Base-by-base conservation (phyloP, 2,329 filamentous ascomycete species). In the Neoarthrinium moseri region DNA sequence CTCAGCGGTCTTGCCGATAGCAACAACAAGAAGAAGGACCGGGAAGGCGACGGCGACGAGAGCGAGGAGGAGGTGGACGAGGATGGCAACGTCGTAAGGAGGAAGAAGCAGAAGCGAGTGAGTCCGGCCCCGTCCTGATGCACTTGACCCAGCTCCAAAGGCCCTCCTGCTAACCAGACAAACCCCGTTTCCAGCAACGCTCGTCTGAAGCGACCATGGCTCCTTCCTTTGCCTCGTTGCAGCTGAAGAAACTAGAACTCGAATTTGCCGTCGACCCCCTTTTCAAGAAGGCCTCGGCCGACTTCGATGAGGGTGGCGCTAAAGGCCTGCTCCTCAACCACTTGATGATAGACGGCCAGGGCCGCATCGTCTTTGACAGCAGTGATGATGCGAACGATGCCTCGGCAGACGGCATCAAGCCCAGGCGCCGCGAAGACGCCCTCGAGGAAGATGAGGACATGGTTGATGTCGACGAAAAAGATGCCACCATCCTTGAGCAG, bases 221-320 rank as follows among this genome's bases (percentile, higher is more conserved):
- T 3, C 85, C 89, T 0, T 94, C 89, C 0, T 97, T 97, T 65
- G 82, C 86, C 33, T 85, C 91, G 15, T 65, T 99, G 45, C 90
- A 96, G 63, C 76, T 97, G 57, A 99, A 99, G 70, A 99, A 97
- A 68, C 91, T 99, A 60, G 94, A 99, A 58, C 78, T 97, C 35
- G 94, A 99, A 61, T 96, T 99, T 55, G 85, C 91, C 0, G 92
- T 99, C 5, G 94, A 99, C 61, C 94, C 94, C 3, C 71, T 99
- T n/a, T 99, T 99, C 79, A 99, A 99, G 63, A 99, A 99, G 63
- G 92, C 92, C 1, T 95, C 92, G 5, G 94, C 94, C 34, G 94
- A 99, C 70, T 99, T 99, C 55, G 94, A 99, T 62, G 94, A 99
- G 70, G 94, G 94, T 17, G 94, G 94, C 46, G 94, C 94, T 46